Evolutionary conservation across 2,329 filamentous ascomycete genomes (phyloP), one percentile per base, ranked within the genome.

Genomic region (Orbilia oligospora): DNA sequence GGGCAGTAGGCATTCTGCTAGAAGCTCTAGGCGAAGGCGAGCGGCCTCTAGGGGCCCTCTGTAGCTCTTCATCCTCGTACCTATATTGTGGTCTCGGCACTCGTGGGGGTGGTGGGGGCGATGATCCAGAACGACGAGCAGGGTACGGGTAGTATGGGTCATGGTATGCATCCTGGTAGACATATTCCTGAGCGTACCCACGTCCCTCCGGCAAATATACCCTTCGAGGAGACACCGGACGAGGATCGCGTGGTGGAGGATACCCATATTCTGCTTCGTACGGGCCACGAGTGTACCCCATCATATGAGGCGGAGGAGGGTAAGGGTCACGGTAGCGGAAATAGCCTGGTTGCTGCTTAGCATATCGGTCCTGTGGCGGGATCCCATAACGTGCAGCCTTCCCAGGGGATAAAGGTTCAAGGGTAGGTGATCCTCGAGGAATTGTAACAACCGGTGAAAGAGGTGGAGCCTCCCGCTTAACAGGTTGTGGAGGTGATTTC

Each of bases 131-230:
- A 58, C 73, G 66, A 24, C 61, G 73, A 56, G 49, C 9, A 27
- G 68, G 46, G 33, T 77, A 77, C 16, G 58, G 18, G 61, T 77
- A 67, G 27, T 77, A 77, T 1, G 73, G 67, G 20, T 77, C 73
- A 36, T 77, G 67, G 51, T 77, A 77, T n/a, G 73, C 20, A 46
- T 77, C 73, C 16, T 67, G 67, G 27, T 77, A 77, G 24, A 77
- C 67, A 41, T 77, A 77, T 61, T 77, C 73, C 27, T 71, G 73
- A 9, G 73, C 61, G 36, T 77, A 77, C 5, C 67, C 61, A 27
- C 73, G 73, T 30, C 67, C 67, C n/a, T 77, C 73, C 1, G 73
- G 66, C 16, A 71, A 9, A 53, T 77, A 77, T 6, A 77, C 22
- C 20, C 67, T 71, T 55, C 73, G 66, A 33, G 73, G 73, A 2